Evolutionary conservation across 345 rosid genomes (phyloP), one percentile per base, ranked within the genome.

Genomic region (Xanthoceras sorbifolium): DNA sequence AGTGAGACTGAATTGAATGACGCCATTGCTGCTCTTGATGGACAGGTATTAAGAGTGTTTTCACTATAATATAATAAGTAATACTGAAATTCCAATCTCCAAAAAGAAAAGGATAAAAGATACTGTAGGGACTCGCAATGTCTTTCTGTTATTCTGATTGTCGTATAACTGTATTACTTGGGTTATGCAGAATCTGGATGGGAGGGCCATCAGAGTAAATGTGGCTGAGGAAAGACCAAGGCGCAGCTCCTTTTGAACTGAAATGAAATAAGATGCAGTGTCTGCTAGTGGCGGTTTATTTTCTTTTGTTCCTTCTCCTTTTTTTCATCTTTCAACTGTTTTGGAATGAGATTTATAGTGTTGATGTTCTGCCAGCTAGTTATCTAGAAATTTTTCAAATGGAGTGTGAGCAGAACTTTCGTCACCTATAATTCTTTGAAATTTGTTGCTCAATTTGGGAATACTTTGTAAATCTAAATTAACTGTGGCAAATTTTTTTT

Each of bases 11-110:
- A 93, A 88, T 80, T 92, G 86, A 92, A 93, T 20, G 94, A 90
- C 10, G 99, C 98, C 77, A 87, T 95, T 26, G 90, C 97, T 70
- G 96, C 99, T 17, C 96, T 95, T 64, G 97, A 95, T 80, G 97
- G 98, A 84, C 89, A 91, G 96, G 99, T 95, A 86, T 65, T 25
- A 36, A 61, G 52, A 60, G 46, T 34, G 29, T 50, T 44, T 63
- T 17, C n/a, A 40, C 8, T 75, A 46, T 22, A 29, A 40, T 61
- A 3, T n/a, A 6, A 6, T 46, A n/a, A 20, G 26, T 31, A n/a
- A 57, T 57, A 57, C n/a, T 57, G 14, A 57, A 31, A 70, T 32
- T 50, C 38, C 25, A 15, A 50, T 29, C 18, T 29, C n/a, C n/a
- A 32, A 8, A 36, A n/a, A 20, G n/a, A 55, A 71, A 71, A n/a